Evolutionary conservation across 1,284 basidiomycete species (phyloP), one percentile per base, ranked within the genome.

Genomic region (Leccinum fallax): DNA sequence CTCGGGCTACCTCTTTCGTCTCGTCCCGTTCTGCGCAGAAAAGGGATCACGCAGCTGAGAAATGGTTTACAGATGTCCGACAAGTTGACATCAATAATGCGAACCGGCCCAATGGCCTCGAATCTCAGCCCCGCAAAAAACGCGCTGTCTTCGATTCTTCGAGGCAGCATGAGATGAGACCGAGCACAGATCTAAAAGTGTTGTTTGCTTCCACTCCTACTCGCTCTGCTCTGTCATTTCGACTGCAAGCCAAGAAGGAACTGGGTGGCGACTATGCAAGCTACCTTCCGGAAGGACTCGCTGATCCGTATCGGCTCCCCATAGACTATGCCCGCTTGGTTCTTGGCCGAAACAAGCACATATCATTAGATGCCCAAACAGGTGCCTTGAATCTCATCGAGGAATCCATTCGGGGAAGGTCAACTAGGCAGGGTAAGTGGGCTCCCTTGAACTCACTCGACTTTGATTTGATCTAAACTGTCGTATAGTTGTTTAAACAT

Each of bases 241-340:
- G 65, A 55, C 46, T 74, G 13, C 78, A 75, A 57, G 60, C 58
- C 34, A 65, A 71, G 53, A 69, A 71, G 59, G 81, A 83, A 67
- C 68, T 67, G 15, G 82, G 76, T 6, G 84, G 85, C 34, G 80
- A 85, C 65, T 89, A 88, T 66, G 74, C 79, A 15, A 78, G 78
- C 32, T 83, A 81, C 63, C 67, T 79, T 48, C 75, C 73, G 16
- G 59, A 64, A 11, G 49, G 59, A 24, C 54, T 51, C 10, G 58
- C 53, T 48, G 57, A 69, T 57, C 65, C 65, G 10, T 4, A 58
- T 56, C 62, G 40, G 21, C 66, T 77, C 24, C 78, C 81, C n/a
- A 59, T 79, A 43, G 76, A 75, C 46, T 74, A 79, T 36, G 81
- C 83, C 26, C 72, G 73, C 19, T 71, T 81, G 30, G 73, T 76